Evolutionary conservation across 805 yeast genomes (phyloP).

Genomic region (Candida chauliodis): DNA sequence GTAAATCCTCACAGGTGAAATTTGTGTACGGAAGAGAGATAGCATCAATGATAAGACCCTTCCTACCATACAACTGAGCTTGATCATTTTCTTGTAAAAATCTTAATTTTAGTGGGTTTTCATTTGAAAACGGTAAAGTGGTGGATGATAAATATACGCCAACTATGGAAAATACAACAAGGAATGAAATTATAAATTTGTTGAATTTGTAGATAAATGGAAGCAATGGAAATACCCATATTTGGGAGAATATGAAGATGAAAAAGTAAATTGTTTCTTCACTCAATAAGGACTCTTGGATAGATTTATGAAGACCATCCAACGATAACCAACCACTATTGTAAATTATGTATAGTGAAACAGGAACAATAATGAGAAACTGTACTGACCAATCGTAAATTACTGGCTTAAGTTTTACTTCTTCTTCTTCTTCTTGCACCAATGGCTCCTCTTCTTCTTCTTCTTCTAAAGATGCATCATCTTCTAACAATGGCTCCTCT

Average conservation of each 20-base stretch:
- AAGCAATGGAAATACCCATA: slow-evolving; percentile 46
- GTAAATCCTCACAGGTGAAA: slow-evolving; percentile 32
- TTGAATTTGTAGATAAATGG: slow-evolving; percentile 73
- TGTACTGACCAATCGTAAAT: slow-evolving; percentile 79
- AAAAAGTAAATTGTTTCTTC: slow-evolving; percentile 32
- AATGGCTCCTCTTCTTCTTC: neutral
- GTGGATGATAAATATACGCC: slow-evolving; percentile 37
- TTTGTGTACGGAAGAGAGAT: slow-evolving; percentile 57
- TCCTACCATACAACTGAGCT: slow-evolving; percentile 50
- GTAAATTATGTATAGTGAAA: slow-evolving; percentile 52
- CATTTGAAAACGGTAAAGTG: slow-evolving; percentile 55
- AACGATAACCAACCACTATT: slow-evolving; percentile 53
- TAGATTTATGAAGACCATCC: slow-evolving; percentile 66
- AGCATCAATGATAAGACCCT: slow-evolving; percentile 43
- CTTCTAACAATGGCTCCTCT: slow-evolving; percentile 10
- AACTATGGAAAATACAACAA: slow-evolving; percentile 33
- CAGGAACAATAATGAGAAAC: slow-evolving; percentile 64
- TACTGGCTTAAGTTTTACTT: neutral
- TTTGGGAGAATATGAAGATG: slow-evolving; percentile 25
- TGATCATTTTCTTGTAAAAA: slow-evolving; percentile 62
- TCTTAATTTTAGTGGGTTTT: slow-evolving; percentile 68
- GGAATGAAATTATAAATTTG: slow-evolving; percentile 40
- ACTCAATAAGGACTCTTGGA: slow-evolving; percentile 57
- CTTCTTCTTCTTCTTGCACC: neutral
- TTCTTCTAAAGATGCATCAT: neutral